Percentiles rank a stretch among this genome's conserved stretches.
These are phyloP conservation scores for Xenoacremonium recifei DNA, from an alignment of 2,329 filamentous ascomycete species.

Conservation along the genomic window DNA sequence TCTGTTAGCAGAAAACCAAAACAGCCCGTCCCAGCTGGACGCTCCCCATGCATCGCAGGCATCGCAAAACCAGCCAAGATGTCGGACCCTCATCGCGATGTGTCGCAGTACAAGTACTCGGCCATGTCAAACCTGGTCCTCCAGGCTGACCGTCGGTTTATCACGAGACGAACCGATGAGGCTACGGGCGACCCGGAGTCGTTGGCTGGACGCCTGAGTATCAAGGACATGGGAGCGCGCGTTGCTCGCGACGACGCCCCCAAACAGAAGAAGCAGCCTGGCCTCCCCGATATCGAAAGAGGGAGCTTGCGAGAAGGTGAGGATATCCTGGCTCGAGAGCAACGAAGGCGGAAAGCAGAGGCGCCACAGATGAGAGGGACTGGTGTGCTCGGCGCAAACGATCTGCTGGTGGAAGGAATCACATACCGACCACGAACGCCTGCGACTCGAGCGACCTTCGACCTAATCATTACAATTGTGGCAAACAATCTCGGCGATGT, in stretches of 20 bases:
- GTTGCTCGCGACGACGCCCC: constrained; percentile 78
- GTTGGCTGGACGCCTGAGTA: constrained; percentile 87
- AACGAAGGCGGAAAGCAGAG: constrained; percentile 82
- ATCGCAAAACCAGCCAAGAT: constrained; percentile 49
- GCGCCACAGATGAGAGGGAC: constrained; percentile 63
- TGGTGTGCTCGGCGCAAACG: constrained; percentile 79
- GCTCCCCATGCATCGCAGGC: too few relatives aligned
- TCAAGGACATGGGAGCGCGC: constrained; percentile 89
- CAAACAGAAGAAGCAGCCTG: constrained; percentile 73
- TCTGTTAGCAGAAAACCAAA: too few relatives aligned
- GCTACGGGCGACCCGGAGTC: constrained; percentile 97
- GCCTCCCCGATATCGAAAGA: constrained; percentile 68
- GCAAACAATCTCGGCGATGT: constrained; percentile 89
- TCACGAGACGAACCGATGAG: constrained; percentile 89
- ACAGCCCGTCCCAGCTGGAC: too few relatives aligned
- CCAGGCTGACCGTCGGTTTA: constrained; percentile 97
- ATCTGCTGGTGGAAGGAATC: constrained; percentile 86
- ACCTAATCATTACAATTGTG: constrained; percentile 89
- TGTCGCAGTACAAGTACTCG: constrained; percentile 98
- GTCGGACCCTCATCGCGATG: constrained; percentile 76
- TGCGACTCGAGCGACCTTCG: constrained; percentile 88
- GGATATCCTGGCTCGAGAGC: constrained; percentile 79
- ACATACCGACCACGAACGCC: constrained; percentile 89
- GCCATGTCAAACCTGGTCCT: constrained; percentile 99
- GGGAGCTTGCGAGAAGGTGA: constrained; percentile 76